These are phyloP conservation scores for Salix brachista DNA, from an alignment of 345 rosid genomes.

Conservation along the genomic window DNA sequence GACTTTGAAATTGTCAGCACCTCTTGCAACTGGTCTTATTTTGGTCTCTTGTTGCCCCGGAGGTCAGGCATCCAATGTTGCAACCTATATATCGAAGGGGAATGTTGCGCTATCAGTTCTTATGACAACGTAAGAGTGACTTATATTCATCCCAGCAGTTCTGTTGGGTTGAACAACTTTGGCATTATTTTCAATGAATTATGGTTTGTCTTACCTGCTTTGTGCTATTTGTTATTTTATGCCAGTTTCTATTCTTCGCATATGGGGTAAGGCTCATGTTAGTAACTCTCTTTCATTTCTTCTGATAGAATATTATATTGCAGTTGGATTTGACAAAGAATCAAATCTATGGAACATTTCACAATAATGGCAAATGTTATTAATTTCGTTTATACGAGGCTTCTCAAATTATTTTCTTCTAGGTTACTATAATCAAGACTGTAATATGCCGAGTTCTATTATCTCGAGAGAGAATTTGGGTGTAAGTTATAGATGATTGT, in stretches of 20 bases:
- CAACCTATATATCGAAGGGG: conserved; percentile 93
- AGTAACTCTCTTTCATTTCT: not conserved
- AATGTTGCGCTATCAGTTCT: conserved; percentile 97
- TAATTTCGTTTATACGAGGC: not conserved
- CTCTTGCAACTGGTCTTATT: conserved; percentile 95
- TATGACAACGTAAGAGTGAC: conserved; percentile 79
- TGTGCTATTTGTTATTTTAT: too few species aligned
- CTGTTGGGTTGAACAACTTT: conserved; percentile 13
- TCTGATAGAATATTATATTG: too few species aligned
- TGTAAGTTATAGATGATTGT: not conserved
- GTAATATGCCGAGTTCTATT: not conserved
- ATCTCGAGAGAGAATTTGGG: not conserved
- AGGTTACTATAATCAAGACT: not conserved
- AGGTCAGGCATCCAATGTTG: conserved; percentile 96
- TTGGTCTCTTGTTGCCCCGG: conserved; percentile 98
- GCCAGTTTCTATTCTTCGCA: too few species aligned
- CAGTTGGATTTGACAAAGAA: not conserved
- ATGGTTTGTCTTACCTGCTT: not conserved
- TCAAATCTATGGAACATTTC: not conserved
- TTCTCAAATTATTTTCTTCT: not conserved
- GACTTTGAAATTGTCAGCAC: conserved; percentile 85
- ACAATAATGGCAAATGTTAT: not conserved
- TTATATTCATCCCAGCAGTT: not conserved
- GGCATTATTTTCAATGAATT: not conserved
- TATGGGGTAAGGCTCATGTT: too few species aligned